Percentiles rank a stretch among this genome's conserved stretches.
phyloP scores from a whole-genome alignment of 2,329 filamentous ascomycete species.

The Fusarium subglutinans region DNA sequence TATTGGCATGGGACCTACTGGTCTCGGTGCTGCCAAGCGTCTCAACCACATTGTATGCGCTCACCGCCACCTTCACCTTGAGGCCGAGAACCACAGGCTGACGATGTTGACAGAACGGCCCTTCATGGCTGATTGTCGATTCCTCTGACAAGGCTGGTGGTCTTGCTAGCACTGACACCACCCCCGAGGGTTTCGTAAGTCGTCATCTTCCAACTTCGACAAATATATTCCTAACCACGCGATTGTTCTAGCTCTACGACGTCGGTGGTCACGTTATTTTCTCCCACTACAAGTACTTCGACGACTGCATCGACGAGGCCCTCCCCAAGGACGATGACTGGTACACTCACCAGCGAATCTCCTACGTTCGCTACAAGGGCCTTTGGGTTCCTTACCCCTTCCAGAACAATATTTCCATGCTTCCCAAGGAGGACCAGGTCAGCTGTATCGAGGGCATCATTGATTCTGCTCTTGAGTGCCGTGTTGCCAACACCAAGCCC shows the following conservation, averaged over 20 bases:
- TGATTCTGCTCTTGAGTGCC: slow-evolving; percentile 87
- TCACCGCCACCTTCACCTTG: slow-evolving; percentile 46
- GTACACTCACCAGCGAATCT: slow-evolving; percentile 98
- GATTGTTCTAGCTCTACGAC: slow-evolving; percentile 81
- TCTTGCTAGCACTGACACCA: slow-evolving; percentile 94
- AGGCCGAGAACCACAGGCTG: slow-evolving; percentile 35
- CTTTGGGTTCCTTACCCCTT: slow-evolving; percentile 99
- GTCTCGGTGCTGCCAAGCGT: slow-evolving; percentile 96
- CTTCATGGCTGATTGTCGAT: slow-evolving; percentile 97
- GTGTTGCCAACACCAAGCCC: slow-evolving; percentile 89
- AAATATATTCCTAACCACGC: slow-evolving; percentile 29
- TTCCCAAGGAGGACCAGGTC: slow-evolving; percentile 97
- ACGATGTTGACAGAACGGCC: slow-evolving; percentile 71
- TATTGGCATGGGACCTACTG: slow-evolving; percentile 97
- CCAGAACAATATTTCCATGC: slow-evolving; percentile 99
- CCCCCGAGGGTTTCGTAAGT: slow-evolving; percentile 96
- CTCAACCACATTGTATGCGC: slow-evolving; percentile 89
- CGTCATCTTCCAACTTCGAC: slow-evolving; percentile 14
- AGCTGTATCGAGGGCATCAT: slow-evolving; percentile 95
- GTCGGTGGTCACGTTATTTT: slow-evolving; percentile 99
- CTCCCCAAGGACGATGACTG: slow-evolving; percentile 94
- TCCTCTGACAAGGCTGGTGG: slow-evolving; percentile 91
- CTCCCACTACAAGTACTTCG: slow-evolving; percentile 99
- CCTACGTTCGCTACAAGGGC: slow-evolving; percentile 96
- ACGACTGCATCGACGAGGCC: slow-evolving; percentile 97